Percentiles rank a stretch among this genome's conserved stretches.
Evolutionary conservation across 148 eudicot species (phyloP).

Genomic region (Chenopodium berlandieri): DNA sequence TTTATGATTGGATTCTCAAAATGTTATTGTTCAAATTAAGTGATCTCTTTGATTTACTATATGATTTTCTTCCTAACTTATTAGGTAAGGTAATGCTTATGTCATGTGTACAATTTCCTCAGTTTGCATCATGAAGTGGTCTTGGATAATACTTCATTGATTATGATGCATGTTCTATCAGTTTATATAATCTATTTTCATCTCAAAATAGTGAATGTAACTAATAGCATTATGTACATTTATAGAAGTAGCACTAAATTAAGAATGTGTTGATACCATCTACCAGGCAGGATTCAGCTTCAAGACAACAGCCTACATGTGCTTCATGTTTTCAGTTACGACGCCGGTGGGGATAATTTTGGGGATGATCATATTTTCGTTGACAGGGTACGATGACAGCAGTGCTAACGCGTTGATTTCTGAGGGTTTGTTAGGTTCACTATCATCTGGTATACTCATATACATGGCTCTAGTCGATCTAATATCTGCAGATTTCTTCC

Average conservation of each 20-base stretch:
- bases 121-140: neutral
- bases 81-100: no score
- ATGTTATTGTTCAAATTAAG: neutral
- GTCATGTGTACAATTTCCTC: neutral
- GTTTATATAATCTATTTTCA: neutral
- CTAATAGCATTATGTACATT: neutral
- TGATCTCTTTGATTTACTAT: no score
- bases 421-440: constrained; percentile 75
- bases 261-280: neutral
- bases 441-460: constrained; percentile 77
- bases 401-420: constrained; percentile 65
- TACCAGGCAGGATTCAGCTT: constrained; percentile 74
- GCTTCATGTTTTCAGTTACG: constrained; percentile 85
- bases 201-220: neutral
- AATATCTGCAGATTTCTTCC: constrained; percentile 82
- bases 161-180: no score
- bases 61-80: no score
- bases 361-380: constrained; percentile 60
- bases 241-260: neutral
- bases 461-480: constrained; percentile 87
- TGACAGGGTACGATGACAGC: constrained; percentile 76
- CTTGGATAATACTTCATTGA: no score
- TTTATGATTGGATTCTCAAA: no score
- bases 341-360: constrained; percentile 68
- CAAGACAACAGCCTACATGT: constrained; percentile 71